These are phyloP conservation scores for Cyberlindnera saturnus DNA, from an alignment of 805 yeast genomes.

Conservation along the genomic window DNA sequence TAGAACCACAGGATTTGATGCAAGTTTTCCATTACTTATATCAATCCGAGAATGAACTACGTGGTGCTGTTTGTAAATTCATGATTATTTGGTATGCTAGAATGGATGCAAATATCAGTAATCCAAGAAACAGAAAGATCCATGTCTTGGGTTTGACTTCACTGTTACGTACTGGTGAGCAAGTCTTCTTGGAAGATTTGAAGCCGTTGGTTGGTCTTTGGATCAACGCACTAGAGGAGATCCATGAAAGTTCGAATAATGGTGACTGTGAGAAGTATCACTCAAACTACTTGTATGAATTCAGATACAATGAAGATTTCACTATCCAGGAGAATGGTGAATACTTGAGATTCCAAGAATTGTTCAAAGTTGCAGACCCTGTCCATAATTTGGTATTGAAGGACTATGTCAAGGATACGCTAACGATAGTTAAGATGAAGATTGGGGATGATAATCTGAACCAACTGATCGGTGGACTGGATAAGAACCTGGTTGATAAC, in stretches of 20 bases:
- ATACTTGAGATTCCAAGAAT: slow-evolving; percentile 33
- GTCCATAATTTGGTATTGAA: slow-evolving; percentile 48
- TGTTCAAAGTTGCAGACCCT: slow-evolving; percentile 38
- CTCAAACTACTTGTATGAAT: slow-evolving; percentile 30
- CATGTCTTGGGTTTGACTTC: slow-evolving; percentile 57
- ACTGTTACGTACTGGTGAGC: slow-evolving; percentile 34
- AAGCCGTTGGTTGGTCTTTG: slow-evolving; percentile 34
- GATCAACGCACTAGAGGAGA: slow-evolving; percentile 63
- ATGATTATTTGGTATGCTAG: slow-evolving; percentile 36
- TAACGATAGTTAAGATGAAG: slow-evolving; percentile 8
- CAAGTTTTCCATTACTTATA: slow-evolving; percentile 25
- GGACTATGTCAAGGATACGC: slow-evolving; percentile 32
- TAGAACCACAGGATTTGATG: slow-evolving; percentile 25
- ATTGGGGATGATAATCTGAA: slow-evolving; percentile 11
- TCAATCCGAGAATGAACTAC: slow-evolving; percentile 21
- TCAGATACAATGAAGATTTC: slow-evolving; percentile 20
- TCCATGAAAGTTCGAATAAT: slow-evolving; percentile 44
- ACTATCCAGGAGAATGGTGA: slow-evolving; percentile 33
- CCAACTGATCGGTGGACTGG: slow-evolving; percentile 5
- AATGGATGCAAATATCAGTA: slow-evolving; percentile 51
- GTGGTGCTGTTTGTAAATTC: slow-evolving; percentile 24
- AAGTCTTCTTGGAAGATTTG: slow-evolving; percentile 25
- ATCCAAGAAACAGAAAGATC: slow-evolving; percentile 69
- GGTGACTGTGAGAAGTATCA: slow-evolving; percentile 57
- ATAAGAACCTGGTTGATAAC: slow-evolving; percentile 18